Percentiles rank a stretch among this genome's conserved stretches.
Conservation (phyloP, 306 rosid genomes). For the Rosa rugosa region DNA sequence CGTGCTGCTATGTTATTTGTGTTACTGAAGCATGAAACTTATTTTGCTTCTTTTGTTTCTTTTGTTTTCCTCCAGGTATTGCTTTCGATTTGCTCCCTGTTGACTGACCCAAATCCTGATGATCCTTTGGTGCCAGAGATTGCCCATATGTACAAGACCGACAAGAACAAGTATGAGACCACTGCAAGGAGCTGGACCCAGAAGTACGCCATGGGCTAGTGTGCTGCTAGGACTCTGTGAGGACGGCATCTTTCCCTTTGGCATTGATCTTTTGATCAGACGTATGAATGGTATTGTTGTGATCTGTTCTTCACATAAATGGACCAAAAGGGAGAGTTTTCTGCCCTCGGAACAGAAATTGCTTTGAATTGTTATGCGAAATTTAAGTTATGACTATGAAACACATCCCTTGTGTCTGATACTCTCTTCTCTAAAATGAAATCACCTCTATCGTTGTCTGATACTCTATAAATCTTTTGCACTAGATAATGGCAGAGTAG, state of each 20-base stretch:
- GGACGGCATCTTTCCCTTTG: conserved; percentile 30
- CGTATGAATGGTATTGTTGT: conserved; percentile 26
- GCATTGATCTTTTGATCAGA: conserved; percentile 20
- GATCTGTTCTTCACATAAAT: conserved; percentile 26
- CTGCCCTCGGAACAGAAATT: conserved; percentile 31
- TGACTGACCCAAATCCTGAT: conserved; percentile 74
- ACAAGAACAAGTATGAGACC: conserved; percentile 67
- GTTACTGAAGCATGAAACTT: background rate
- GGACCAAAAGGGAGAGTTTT: conserved; percentile 27
- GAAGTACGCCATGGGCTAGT: conserved; percentile 74
- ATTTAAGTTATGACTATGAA: conserved; percentile 9
- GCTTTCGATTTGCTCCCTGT: conserved; percentile 67
- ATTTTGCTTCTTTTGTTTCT: background rate
- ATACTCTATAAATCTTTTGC: background rate
- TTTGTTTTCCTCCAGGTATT: conserved; percentile 38
- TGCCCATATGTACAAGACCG: conserved; percentile 79
- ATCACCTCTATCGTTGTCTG: background rate
- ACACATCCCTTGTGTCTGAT: conserved; percentile 6
- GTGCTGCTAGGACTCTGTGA: conserved; percentile 20
- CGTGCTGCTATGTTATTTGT: background rate
- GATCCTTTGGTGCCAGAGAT: conserved; percentile 81
- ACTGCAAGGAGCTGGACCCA: conserved; percentile 86
- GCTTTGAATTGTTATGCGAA: conserved; percentile 31
- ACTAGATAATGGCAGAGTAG: background rate
- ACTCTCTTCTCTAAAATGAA: background rate